These are phyloP conservation scores for Salvia rosmarinus DNA, from an alignment of 257 asterid genomes.

Conservation along the genomic window DNA sequence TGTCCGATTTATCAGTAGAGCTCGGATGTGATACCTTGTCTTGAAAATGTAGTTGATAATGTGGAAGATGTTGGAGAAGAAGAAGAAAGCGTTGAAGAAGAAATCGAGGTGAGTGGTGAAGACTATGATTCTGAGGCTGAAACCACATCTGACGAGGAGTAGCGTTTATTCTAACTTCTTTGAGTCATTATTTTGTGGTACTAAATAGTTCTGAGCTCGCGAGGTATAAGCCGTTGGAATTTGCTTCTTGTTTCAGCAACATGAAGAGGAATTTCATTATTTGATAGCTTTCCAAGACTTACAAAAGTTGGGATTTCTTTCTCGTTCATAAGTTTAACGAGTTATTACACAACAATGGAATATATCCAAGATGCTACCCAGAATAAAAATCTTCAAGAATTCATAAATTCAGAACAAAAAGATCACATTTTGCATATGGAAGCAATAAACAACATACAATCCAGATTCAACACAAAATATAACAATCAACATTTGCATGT, in stretches of 20 bases:
- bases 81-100: conserved; percentile 51
- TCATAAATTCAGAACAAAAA: background rate
- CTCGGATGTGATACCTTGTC: conserved; percentile 57
- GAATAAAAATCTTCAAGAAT: background rate
- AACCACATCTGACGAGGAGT: conserved; percentile 53
- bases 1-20: conserved; percentile 73
- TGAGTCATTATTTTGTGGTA: background rate
- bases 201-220: background rate
- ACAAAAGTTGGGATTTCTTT: background rate
- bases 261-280: background rate
- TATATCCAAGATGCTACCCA: background rate
- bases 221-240: conserved; percentile 12
- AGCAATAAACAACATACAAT: background rate
- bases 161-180: conserved; percentile 23
- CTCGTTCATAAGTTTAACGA: no score
- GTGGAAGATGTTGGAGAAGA: conserved; percentile 42
- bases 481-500: background rate
- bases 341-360: background rate
- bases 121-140: conserved; percentile 49
- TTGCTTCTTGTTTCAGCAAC: background rate
- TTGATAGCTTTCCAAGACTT: background rate
- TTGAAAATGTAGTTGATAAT: conserved; percentile 49
- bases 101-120: conserved; percentile 34
- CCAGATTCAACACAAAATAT: background rate
- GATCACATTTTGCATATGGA: background rate